Evolutionary conservation across 352 stramenopile genomes (phyloP).

Genomic region (Globisporangium perplexum): DNA sequence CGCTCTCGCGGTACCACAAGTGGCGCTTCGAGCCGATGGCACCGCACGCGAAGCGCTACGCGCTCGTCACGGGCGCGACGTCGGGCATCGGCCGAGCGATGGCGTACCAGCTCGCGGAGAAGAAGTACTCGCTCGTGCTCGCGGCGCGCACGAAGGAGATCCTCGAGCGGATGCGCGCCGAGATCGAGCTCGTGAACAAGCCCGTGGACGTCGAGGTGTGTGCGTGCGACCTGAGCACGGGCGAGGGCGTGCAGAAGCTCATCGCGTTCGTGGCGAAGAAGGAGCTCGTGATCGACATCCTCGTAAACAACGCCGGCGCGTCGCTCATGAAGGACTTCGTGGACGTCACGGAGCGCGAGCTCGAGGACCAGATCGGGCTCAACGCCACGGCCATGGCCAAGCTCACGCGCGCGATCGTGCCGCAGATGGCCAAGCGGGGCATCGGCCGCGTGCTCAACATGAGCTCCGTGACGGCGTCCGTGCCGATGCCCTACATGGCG

Average conservation of each 20-base stretch:
- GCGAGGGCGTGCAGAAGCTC: slow-evolving; percentile 46
- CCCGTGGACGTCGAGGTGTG: slow-evolving; percentile 55
- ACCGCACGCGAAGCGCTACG: slow-evolving; percentile 49
- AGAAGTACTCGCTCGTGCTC: slow-evolving; percentile 77
- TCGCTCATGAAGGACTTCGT: slow-evolving; percentile 40
- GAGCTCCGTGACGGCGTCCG: slow-evolving; percentile 43
- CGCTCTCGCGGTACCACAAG: slow-evolving; percentile 56
- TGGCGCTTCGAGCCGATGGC: slow-evolving; percentile 49
- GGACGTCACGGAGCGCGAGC: slow-evolving; percentile 23
- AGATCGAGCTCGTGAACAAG: slow-evolving; percentile 72
- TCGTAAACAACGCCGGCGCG: slow-evolving; percentile 78
- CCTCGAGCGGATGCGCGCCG: slow-evolving; percentile 58
- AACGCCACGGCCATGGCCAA: slow-evolving; percentile 60
- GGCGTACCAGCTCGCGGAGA: slow-evolving; percentile 70
- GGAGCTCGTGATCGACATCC: slow-evolving; percentile 69
- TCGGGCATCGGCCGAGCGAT: slow-evolving; percentile 72
- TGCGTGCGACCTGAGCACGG: slow-evolving; percentile 48
- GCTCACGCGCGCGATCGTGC: slow-evolving; percentile 59
- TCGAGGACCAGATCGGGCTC: slow-evolving; percentile 65
- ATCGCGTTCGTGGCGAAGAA: slow-evolving; percentile 49
- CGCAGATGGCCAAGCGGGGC: slow-evolving; percentile 65
- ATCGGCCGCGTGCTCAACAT: slow-evolving; percentile 81
- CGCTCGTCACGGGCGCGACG: slow-evolving; percentile 70
- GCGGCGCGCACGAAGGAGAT: slow-evolving; percentile 47
- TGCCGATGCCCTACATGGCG: slow-evolving; percentile 51